Conservation (phyloP, 768 basidiomycete genomes). For the Mycena leptocephala region DNA sequence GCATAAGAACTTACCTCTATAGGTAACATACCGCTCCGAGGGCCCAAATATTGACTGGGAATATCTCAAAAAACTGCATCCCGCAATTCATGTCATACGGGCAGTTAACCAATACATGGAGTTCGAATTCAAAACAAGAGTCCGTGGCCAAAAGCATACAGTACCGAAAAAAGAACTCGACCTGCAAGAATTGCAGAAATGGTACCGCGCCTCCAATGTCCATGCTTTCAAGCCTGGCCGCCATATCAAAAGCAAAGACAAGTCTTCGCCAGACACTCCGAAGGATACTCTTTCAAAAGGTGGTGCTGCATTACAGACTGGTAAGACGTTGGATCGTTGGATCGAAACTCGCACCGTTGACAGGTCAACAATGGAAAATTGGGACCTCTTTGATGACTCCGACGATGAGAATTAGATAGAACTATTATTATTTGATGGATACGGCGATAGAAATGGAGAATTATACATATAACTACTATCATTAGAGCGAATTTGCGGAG, state of each 20-base stretch:
- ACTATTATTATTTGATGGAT: too few relatives aligned
- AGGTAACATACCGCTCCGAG: slow-evolving; percentile 40
- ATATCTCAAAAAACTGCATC: slow-evolving; percentile 34
- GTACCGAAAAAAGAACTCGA: slow-evolving; percentile 33
- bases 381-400: too few relatives aligned
- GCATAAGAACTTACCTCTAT: too few relatives aligned
- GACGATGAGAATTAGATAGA: too few relatives aligned
- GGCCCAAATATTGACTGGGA: slow-evolving; percentile 42
- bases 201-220: slow-evolving; percentile 37
- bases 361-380: slow-evolving; percentile 33
- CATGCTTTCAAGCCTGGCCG: slow-evolving; percentile 38
- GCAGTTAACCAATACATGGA: slow-evolving; percentile 37
- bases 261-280: slow-evolving; percentile 28
- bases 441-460: too few relatives aligned
- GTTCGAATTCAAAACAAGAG: slow-evolving; percentile 25
- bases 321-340: slow-evolving; percentile 39
- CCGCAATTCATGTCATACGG: slow-evolving; percentile 35
- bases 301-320: slow-evolving; percentile 21
- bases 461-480: too few relatives aligned
- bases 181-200: too few relatives aligned
- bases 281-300: slow-evolving; percentile 39
- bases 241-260: slow-evolving; percentile 20
- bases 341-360: slow-evolving; percentile 28
- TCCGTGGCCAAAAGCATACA: slow-evolving; percentile 33
- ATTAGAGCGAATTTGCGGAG: too few relatives aligned